Evolutionary conservation across 169 alveolate genomes (phyloP).

Genomic region (Plasmodium fragile): DNA sequence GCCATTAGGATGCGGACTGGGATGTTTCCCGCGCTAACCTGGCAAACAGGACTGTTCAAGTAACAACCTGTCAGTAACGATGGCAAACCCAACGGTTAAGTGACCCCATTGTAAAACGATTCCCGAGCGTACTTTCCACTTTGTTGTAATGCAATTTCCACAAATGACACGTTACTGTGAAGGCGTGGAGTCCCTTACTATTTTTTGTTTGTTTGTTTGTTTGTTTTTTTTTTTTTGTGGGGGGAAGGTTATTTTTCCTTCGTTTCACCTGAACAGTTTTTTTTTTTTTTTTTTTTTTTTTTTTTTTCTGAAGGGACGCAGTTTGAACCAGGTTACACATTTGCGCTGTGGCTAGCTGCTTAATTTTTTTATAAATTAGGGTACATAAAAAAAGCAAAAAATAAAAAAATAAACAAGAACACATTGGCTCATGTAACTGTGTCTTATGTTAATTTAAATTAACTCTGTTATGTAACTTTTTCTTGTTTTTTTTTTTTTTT

Average conservation of each 20-base stretch:
- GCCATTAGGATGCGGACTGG: background rate
- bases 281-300: background rate
- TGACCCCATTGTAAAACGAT: background rate
- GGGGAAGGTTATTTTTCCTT: background rate
- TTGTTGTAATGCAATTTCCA: background rate
- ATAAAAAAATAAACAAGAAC: background rate
- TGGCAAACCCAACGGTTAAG: background rate
- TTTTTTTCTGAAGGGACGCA: background rate
- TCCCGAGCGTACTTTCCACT: background rate
- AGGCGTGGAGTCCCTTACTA: background rate
- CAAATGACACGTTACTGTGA: background rate
- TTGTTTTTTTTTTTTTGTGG: background rate
- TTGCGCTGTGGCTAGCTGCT: conserved; percentile 1
- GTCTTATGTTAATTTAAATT: background rate
- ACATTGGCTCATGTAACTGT: background rate
- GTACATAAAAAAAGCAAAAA: background rate
- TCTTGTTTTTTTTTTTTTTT: background rate
- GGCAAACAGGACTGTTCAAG: background rate
- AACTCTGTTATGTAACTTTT: background rate
- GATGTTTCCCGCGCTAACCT: background rate
- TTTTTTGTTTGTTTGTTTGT: no score
- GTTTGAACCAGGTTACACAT: background rate
- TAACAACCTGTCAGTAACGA: background rate
- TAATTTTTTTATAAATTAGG: background rate
- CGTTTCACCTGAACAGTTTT: background rate